Evolutionary conservation across 2,329 filamentous ascomycete genomes (phyloP), one percentile per base, ranked within the genome.

Genomic region (Xylaria hypoxylon): DNA sequence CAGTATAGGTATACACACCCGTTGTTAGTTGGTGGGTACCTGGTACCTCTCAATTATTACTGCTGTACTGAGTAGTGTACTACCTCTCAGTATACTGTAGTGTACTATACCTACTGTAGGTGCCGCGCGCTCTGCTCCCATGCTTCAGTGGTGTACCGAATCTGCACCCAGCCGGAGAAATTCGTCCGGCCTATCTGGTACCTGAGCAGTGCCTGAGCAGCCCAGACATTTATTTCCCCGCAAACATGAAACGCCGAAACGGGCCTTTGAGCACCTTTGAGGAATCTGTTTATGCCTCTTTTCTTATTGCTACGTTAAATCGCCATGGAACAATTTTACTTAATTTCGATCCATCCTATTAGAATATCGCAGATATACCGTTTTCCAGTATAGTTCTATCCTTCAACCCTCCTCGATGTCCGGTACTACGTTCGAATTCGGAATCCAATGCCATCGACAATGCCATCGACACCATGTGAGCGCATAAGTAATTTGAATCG

Each of bases 231-330:
- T 33, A 15, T 60, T 51, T 42, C 65, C 64, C 60, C 61, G 51
- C 60, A 60, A 58, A 53, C 57, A 64, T 67, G 65, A 67, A 67
- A 67, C 61, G 38, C 59, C 26, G 57, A 67, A 61, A 64, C 65
- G 51, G 65, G 26, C 65, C 56, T 60, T 51, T 50, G 19, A 57
- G 45, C 44, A 57, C 65, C 56, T 60, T 51, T 50, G 19, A 57
- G 45, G 51, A 57, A 64, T 61, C 13, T 19, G 28, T 47, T 19
- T 28, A 33, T 35, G n/a, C 44, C 42, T 33, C 28, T 19, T 31
- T 44, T 58, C 40, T 33, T 40, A 58, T 47, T 58, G 40, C 40
- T 22, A 13, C 55, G n/a, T 24, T 19, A 28, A 13, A 17, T 31
- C 26, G 4, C 55, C 17, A 40, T 26, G 22, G 22, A 48, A 66